Evolutionary conservation across 2,329 filamentous ascomycete genomes (phyloP).

Genomic region (Hymenoscyphus repandus): DNA sequence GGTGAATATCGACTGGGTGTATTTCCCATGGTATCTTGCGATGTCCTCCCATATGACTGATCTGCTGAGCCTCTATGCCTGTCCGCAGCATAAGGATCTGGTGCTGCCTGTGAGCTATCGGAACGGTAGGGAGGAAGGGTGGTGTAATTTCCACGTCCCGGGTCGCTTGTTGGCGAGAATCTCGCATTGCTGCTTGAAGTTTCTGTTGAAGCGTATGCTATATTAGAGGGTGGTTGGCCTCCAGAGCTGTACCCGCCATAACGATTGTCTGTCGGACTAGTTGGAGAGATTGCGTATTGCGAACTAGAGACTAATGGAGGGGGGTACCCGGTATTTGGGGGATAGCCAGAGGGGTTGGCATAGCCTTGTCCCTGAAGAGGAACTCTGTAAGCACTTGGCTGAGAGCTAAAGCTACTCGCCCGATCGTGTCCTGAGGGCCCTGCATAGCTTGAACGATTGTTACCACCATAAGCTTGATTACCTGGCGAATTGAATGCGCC

Average conservation of each 20-base stretch:
- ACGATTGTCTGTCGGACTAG: not conserved
- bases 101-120: not conserved
- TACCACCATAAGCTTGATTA: not conserved
- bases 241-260: not conserved
- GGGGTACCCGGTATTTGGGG: not conserved
- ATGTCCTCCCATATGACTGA: not conserved
- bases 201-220: not conserved
- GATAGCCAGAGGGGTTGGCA: not conserved
- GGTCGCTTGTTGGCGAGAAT: slow-evolving; percentile 1
- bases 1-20: not conserved
- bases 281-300: not conserved
- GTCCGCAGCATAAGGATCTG: not conserved
- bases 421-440: not conserved
- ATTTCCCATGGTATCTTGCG: not conserved
- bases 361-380: not conserved
- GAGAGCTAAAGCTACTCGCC: not conserved
- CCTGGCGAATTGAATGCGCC: not conserved
- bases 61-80: not conserved
- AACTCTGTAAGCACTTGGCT: slow-evolving; percentile 1
- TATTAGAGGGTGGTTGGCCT: not conserved
- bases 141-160: not conserved
- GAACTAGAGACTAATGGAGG: not conserved
- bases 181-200: not conserved
- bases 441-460: not conserved
- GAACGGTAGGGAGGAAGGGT: not conserved